phyloP scores from a whole-genome alignment of 768 basidiomycete species.

The Pleurotus giganteus region DNA sequence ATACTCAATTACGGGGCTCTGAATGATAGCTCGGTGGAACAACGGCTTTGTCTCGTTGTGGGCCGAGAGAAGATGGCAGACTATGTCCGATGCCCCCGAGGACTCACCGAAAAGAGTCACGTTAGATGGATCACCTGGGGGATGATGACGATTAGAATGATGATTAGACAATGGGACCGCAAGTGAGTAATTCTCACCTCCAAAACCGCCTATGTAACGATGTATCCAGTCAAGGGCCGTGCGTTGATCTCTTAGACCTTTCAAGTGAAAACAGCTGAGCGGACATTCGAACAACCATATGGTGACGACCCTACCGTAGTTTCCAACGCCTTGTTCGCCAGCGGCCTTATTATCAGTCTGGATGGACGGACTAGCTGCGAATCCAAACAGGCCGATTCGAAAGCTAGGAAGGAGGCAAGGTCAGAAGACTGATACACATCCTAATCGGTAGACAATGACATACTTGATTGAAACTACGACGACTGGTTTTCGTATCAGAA shows the following conservation, averaged over 20 bases:
- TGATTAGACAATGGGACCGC: background rate
- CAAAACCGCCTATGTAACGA: conserved; percentile 58
- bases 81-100: conserved; percentile 56
- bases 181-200: conserved; percentile 33
- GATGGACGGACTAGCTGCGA: conserved; percentile 64
- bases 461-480: conserved; percentile 78
- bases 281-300: background rate
- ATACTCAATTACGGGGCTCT: conserved; percentile 64
- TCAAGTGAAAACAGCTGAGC: conserved; percentile 12
- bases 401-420: too few species aligned
- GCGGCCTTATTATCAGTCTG: conserved; percentile 63
- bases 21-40: conserved; percentile 75
- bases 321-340: conserved; percentile 72
- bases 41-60: conserved; percentile 58
- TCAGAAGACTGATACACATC: background rate
- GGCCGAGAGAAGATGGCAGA: conserved; percentile 61
- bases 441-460: conserved; percentile 22
- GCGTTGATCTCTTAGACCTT: conserved; percentile 67
- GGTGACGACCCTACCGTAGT: conserved; percentile 55
- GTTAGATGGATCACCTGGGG: conserved; percentile 45
- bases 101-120: conserved; percentile 51
- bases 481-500: conserved; percentile 59
- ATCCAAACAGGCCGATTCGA: conserved; percentile 75
- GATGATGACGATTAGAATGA: background rate
- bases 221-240: conserved; percentile 64